These are phyloP conservation scores for Wickerhamiella qilinensis DNA, from an alignment of 805 yeast species.

Conservation along the genomic window DNA sequence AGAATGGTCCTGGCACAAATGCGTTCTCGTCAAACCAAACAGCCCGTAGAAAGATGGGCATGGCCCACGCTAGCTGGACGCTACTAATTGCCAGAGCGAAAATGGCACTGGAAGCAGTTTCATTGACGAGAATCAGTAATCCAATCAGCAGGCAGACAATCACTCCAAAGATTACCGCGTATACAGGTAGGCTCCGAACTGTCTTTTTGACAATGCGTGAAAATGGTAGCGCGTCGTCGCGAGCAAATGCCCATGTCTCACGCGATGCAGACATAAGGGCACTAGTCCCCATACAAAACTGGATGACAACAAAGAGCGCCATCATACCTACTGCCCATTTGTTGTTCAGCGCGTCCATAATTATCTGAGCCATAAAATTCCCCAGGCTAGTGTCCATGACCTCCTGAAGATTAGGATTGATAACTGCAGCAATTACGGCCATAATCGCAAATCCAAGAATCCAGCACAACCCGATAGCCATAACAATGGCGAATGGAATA, in stretches of 20 bases:
- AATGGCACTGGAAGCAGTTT: slow-evolving; percentile 45
- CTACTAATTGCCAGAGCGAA: slow-evolving; percentile 54
- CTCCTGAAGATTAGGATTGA: slow-evolving; percentile 6
- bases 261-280: slow-evolving; percentile 53
- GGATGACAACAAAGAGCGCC: slow-evolving; percentile 9
- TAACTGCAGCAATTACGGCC: slow-evolving; percentile 12
- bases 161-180: slow-evolving; percentile 39
- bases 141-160: slow-evolving; percentile 36
- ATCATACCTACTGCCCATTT: slow-evolving; percentile 10
- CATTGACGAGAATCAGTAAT: slow-evolving; percentile 43
- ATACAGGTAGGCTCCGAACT: slow-evolving; percentile 40
- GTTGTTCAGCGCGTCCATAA: slow-evolving; percentile 7
- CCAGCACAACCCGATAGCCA: slow-evolving; percentile 32
- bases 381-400: slow-evolving; percentile 24
- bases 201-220: slow-evolving; percentile 24
- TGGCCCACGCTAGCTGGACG: slow-evolving; percentile 42
- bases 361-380: slow-evolving; percentile 11
- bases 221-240: slow-evolving; percentile 52
- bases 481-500: slow-evolving; percentile 50
- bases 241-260: slow-evolving; percentile 49
- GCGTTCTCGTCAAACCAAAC: slow-evolving; percentile 37
- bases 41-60: slow-evolving; percentile 41
- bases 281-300: slow-evolving; percentile 10
- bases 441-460: slow-evolving; percentile 14
- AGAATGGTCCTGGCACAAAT: slow-evolving; percentile 37